A percentile compares a stretch with the other conserved stretches of the same genome.
These are phyloP conservation scores for Hortiboletus rubellus DNA, from an alignment of 1,284 basidiomycete species.

Conservation along the genomic window DNA sequence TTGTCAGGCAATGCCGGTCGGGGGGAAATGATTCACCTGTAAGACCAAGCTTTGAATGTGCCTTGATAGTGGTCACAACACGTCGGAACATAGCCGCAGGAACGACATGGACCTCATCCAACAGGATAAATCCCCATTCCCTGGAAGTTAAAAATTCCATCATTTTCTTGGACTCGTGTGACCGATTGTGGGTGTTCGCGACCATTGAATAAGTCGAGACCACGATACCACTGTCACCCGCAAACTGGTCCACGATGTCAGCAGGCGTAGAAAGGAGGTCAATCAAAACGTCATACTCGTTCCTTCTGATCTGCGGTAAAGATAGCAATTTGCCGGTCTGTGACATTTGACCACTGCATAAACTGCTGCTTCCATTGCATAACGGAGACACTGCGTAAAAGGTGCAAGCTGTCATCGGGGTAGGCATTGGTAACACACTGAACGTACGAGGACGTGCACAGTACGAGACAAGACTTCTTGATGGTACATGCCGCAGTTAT, in stretches of 20 bases:
- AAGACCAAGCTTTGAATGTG: conserved; percentile 93
- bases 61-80: conserved; percentile 96
- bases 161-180: conserved; percentile 97
- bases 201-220: conserved; percentile 99
- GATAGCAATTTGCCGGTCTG: conserved; percentile 91
- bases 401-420: conserved; percentile 3
- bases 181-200: conserved; percentile 93
- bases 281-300: conserved; percentile 56
- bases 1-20: background rate
- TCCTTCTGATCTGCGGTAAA: conserved; percentile 98
- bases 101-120: conserved; percentile 97
- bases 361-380: conserved; percentile 99
- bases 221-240: conserved; percentile 92
- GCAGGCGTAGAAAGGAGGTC: background rate
- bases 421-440: background rate
- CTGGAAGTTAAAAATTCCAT: conserved; percentile 95
- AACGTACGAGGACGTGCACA: conserved; percentile 93
- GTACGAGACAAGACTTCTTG: conserved; percentile 97
- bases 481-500: conserved; percentile 99
- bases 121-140: conserved; percentile 93
- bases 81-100: conserved; percentile 96
- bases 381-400: conserved; percentile 76
- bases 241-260: conserved; percentile 59
- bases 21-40: conserved; percentile 58
- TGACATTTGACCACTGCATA: conserved; percentile 96